A percentile compares a stretch with the other conserved stretches of the same genome.
phyloP scores from a whole-genome alignment of 78 protist genomes.

The Dictyostelium intermedium region DNA sequence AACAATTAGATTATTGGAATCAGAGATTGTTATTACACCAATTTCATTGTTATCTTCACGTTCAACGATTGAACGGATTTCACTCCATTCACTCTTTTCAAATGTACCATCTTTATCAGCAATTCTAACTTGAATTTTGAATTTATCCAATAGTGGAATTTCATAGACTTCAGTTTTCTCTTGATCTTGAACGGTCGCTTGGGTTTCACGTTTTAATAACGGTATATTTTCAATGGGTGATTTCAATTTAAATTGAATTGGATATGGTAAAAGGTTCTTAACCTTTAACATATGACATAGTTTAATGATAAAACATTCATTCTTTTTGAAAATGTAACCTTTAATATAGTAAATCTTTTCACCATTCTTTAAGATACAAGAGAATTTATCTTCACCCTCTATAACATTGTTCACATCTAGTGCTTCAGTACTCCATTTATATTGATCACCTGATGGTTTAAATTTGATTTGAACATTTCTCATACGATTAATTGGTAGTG shows the following conservation, averaged over 20 bases:
- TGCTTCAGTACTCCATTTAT: slow-evolving; percentile 45
- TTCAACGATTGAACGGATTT: slow-evolving; percentile 7
- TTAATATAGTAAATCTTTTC: slow-evolving; percentile 4
- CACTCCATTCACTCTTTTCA: slow-evolving; percentile 34
- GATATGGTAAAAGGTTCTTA: slow-evolving; percentile 47
- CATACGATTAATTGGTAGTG: slow-evolving; percentile 39
- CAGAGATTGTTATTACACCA: not conserved
- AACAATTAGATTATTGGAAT: not conserved
- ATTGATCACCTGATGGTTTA: slow-evolving; percentile 52
- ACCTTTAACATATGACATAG: slow-evolving; percentile 48
- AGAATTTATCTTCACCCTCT: not conserved
- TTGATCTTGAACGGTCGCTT: not conserved
- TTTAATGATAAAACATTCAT: slow-evolving; percentile 12
- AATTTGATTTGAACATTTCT: slow-evolving; percentile 44
- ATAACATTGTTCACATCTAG: slow-evolving; percentile 1
- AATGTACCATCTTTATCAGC: not conserved
- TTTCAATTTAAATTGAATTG: slow-evolving; percentile 24
- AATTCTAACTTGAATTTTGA: slow-evolving; percentile 12
- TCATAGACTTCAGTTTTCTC: slow-evolving; percentile 36
- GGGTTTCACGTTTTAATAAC: not conserved
- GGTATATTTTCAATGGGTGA: slow-evolving; percentile 8
- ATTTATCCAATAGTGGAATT: slow-evolving; percentile 23
- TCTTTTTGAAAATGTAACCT: slow-evolving; percentile 4
- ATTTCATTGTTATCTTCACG: slow-evolving; percentile 8
- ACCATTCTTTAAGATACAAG: slow-evolving; percentile 7